Percentiles rank a stretch among this genome's conserved stretches.
These are phyloP conservation scores for Plasmodium yoelii DNA, from an alignment of 169 alveolate species.

Conservation along the genomic window DNA sequence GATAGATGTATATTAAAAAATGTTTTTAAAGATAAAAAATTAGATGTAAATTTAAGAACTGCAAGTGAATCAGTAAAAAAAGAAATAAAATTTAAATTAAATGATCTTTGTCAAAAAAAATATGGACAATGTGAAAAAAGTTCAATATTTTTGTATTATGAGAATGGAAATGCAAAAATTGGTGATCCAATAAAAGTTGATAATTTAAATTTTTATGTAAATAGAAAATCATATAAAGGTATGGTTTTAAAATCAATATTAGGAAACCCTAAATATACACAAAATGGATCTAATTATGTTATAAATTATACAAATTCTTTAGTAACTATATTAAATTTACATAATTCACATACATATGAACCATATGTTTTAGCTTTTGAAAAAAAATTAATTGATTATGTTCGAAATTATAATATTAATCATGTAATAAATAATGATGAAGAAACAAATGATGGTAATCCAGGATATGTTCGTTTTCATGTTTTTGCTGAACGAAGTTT, in stretches of 20 bases:
- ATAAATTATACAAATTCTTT: conserved; percentile 45
- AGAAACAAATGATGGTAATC: conserved; percentile 31
- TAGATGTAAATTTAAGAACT: conserved; percentile 26
- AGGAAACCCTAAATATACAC: conserved; percentile 38
- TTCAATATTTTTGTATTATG: conserved; percentile 49
- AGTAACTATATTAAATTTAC: conserved; percentile 10
- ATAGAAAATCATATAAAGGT: conserved; percentile 43
- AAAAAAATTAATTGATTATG: conserved; percentile 52
- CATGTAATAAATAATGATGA: conserved; percentile 1
- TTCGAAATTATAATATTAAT: conserved; percentile 42
- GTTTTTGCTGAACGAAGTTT: conserved; percentile 50
- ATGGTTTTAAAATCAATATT: conserved; percentile 38
- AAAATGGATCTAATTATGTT: conserved; percentile 11
- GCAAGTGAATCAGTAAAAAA: conserved; percentile 32
- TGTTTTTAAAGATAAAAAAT: conserved; percentile 23
- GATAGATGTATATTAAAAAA: conserved; percentile 55
- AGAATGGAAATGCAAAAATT: conserved; percentile 41
- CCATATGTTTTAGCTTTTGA: conserved; percentile 66
- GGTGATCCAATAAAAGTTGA: conserved; percentile 41
- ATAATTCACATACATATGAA: conserved; percentile 26
- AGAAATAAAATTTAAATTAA: conserved; percentile 16
- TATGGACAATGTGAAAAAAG: conserved; percentile 22
- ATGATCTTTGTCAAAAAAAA: conserved; percentile 45
- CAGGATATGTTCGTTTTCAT: conserved; percentile 27
- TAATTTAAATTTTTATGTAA: conserved; percentile 54